phyloP scores from a whole-genome alignment of 495 filamentous ascomycete genomes.

The Aspergillus campestris region DNA sequence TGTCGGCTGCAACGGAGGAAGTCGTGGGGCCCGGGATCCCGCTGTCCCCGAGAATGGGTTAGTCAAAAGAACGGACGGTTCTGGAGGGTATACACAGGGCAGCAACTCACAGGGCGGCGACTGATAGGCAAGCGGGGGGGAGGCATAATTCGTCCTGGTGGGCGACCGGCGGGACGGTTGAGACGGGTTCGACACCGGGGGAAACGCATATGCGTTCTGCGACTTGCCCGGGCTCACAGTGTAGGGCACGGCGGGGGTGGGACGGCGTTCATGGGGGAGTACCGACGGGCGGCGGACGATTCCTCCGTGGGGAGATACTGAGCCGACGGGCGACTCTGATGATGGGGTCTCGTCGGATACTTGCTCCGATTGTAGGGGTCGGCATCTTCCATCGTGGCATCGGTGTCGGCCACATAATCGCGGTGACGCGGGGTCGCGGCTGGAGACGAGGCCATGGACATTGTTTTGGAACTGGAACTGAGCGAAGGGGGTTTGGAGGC shows the following conservation, averaged over 20 bases:
- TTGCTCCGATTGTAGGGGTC: conserved; percentile 76
- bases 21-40: conserved; percentile 34
- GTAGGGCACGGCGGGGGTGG: conserved; percentile 53
- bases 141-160: conserved; percentile 46
- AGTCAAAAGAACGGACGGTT: not conserved
- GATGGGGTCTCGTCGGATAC: conserved; percentile 63
- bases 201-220: conserved; percentile 40
- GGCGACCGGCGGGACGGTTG: conserved; percentile 52
- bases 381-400: conserved; percentile 88
- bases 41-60: conserved; percentile 12
- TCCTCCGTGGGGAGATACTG: conserved; percentile 65
- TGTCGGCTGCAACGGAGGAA: conserved; percentile 65
- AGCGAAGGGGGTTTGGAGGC: conserved; percentile 38
- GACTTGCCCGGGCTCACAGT: conserved; percentile 49
- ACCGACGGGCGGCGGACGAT: conserved; percentile 77
- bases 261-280: conserved; percentile 88
- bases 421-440: conserved; percentile 56
- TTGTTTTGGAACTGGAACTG: conserved; percentile 45
- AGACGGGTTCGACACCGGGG: conserved; percentile 26
- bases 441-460: conserved; percentile 55
- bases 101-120: conserved; percentile 47
- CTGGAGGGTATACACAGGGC: not conserved
- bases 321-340: conserved; percentile 53
- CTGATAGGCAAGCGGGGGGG: conserved; percentile 58
- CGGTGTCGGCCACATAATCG: conserved; percentile 61